Percentiles rank a stretch among this genome's conserved stretches.
Evolutionary conservation across 1,284 basidiomycete species (phyloP).

Genomic region (Sphaerobolus stellatus): DNA sequence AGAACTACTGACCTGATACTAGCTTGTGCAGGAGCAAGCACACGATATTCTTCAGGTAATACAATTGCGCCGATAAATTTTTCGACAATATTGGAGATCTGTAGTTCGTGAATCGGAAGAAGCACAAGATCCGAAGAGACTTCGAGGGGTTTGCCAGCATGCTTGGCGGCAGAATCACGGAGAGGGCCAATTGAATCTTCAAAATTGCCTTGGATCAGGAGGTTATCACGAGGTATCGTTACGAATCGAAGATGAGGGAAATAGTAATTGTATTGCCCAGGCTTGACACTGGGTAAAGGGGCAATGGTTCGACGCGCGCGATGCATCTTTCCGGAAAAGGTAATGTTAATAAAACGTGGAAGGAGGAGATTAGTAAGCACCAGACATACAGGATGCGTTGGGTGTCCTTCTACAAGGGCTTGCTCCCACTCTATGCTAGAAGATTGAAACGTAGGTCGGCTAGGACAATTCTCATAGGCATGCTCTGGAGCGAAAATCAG

Average conservation of each 20-base stretch:
- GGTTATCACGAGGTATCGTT: constrained; percentile 33
- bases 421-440: constrained; percentile 53
- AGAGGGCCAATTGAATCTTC: constrained; percentile 34
- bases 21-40: constrained; percentile 45
- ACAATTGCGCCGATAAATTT: constrained; percentile 42
- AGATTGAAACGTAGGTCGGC: constrained; percentile 39
- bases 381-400: constrained; percentile 49
- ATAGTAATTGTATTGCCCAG: constrained; percentile 44
- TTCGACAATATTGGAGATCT: constrained; percentile 40
- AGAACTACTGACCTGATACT: constrained; percentile 45
- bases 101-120: constrained; percentile 53
- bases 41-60: constrained; percentile 36
- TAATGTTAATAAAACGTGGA: constrained; percentile 1
- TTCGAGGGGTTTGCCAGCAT: constrained; percentile 26
- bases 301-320: constrained; percentile 42
- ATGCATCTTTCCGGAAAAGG: constrained; percentile 41
- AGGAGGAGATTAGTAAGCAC: background rate
- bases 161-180: constrained; percentile 30
- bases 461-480: constrained; percentile 42
- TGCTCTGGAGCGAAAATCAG: constrained; percentile 29
- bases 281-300: constrained; percentile 21
- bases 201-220: constrained; percentile 43
- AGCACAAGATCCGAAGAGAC: constrained; percentile 30
- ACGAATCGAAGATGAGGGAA: constrained; percentile 47
- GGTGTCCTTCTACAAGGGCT: constrained; percentile 52